phyloP scores from a whole-genome alignment of 2,329 filamentous ascomycete genomes.

The Ceratocystis destructans region DNA sequence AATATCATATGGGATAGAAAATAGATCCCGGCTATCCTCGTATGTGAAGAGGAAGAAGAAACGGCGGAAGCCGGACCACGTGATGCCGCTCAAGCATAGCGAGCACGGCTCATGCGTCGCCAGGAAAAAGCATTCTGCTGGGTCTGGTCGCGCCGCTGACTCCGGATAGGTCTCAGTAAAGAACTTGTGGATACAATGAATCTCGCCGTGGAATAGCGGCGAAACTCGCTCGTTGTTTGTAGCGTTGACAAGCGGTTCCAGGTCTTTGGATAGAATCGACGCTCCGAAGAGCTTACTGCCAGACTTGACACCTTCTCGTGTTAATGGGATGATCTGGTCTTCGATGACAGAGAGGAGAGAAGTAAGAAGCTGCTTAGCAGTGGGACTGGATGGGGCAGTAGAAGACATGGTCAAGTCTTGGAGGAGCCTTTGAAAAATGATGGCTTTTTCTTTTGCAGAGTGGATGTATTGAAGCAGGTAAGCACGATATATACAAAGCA shows the following conservation, averaged over 20 bases:
- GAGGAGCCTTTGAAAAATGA: conserved; percentile 15
- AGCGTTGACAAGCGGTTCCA: conserved; percentile 34
- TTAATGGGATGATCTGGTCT: conserved; percentile 37
- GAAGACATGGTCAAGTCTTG: conserved; percentile 18
- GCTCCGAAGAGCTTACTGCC: conserved; percentile 46
- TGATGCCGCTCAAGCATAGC: conserved; percentile 43
- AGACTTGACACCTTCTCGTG: conserved; percentile 34
- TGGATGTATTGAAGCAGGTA: neutral
- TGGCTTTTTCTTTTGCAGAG: neutral
- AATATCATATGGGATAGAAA: conserved; percentile 44
- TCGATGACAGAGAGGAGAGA: conserved; percentile 33
- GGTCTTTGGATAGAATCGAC: conserved; percentile 34
- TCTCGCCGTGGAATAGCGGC: conserved; percentile 44
- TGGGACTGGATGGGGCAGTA: neutral
- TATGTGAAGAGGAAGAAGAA: conserved; percentile 47
- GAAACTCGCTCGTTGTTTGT: conserved; percentile 44
- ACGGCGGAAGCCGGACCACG: conserved; percentile 43
- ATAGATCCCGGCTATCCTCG: conserved; percentile 43
- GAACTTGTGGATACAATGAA: conserved; percentile 47
- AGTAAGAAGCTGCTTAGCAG: conserved; percentile 26
- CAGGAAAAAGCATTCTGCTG: conserved; percentile 41
- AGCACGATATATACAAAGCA: neutral
- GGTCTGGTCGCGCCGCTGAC: conserved; percentile 28
- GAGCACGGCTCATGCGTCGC: conserved; percentile 47
- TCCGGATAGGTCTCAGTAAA: conserved; percentile 30